phyloP scores from a whole-genome alignment of 164 flowering plant species.

The Stephania cephalantha region DNA sequence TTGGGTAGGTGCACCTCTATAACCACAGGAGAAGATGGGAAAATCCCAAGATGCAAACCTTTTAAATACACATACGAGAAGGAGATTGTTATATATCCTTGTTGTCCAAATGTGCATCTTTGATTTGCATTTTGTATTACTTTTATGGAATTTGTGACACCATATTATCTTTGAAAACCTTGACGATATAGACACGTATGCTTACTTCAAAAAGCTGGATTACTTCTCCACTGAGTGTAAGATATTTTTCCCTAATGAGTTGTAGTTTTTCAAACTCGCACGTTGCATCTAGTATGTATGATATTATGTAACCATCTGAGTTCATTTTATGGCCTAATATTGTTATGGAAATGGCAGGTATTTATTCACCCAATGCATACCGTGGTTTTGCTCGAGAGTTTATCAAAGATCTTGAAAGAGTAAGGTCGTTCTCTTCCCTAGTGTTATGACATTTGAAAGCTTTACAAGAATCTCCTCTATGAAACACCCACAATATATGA shows the following conservation, averaged over 20 bases:
- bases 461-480: not conserved
- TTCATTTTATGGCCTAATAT: not conserved
- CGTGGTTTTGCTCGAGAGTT: constrained; percentile 99
- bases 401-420: constrained; percentile 86
- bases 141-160: constrained; percentile 3
- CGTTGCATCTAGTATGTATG: too few relatives aligned
- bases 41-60: constrained; percentile 99
- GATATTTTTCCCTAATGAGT: constrained; percentile 4
- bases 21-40: constrained; percentile 95
- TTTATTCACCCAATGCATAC: constrained; percentile 97
- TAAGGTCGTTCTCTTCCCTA: constrained; percentile 43
- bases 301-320: not conserved
- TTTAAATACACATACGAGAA: constrained; percentile 97
- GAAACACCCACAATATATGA: not conserved
- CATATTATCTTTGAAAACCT: constrained; percentile 29
- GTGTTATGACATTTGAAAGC: not conserved
- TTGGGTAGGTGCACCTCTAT: constrained; percentile 91
- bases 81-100: constrained; percentile 99
- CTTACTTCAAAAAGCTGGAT: constrained; percentile 94
- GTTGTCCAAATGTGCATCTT: constrained; percentile 2
- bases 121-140: constrained; percentile 4
- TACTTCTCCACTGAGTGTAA: constrained; percentile 99
- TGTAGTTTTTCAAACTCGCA: not conserved
- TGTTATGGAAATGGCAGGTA: constrained; percentile 47
- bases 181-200: constrained; percentile 76